Evolutionary conservation across 257 asterid genomes (phyloP), one percentile per base, ranked within the genome.

Genomic region (Scutellaria baicalensis): DNA sequence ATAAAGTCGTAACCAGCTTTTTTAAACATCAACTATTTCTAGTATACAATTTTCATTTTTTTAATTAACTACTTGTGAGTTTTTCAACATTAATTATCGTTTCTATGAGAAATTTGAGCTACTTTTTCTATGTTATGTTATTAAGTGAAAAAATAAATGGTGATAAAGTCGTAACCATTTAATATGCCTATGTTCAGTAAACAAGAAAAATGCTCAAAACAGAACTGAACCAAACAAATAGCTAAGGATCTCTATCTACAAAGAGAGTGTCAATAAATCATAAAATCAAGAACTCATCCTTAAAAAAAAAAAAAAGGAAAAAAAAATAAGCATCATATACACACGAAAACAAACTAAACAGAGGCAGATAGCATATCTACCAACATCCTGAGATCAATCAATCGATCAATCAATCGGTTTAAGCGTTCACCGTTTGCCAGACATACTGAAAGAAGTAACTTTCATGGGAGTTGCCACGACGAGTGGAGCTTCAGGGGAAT

Each of bases 401-500:
- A n/a, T n/a, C n/a, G n/a, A n/a, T n/a, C n/a, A n/a, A n/a, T n/a
- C 50, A 44, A 2, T 44, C 17, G n/a, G 31, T 9, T 54, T 12
- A 12, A 20, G 6, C 69, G 20, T 5, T 75, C 78, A 83, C 45
- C 77, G 76, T 79, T 82, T 88, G 69, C 88, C 89, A 6, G 97
- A 77, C 96, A 93, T 79, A 90, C 97, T 91, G 87, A 89, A 84
- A 59, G 99, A 94, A 42, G 97, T 83, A 50, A 94, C 96, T 80
- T 94, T 94, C 95, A 82, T 73, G 0, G 97, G 97, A 36, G 99
- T 94, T 0, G 99, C 97, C 63, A 94, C 99, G 23, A 94, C 99
- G 64, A 94, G 70, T 5, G 99, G 99, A 61, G 99, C 99, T 40
- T 91, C 99, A 0, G 97, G 97, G 36, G 99, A 91, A 73, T 87